Evolutionary conservation across 805 yeast species (phyloP).

Genomic region (Nakazawaea siamensis): DNA sequence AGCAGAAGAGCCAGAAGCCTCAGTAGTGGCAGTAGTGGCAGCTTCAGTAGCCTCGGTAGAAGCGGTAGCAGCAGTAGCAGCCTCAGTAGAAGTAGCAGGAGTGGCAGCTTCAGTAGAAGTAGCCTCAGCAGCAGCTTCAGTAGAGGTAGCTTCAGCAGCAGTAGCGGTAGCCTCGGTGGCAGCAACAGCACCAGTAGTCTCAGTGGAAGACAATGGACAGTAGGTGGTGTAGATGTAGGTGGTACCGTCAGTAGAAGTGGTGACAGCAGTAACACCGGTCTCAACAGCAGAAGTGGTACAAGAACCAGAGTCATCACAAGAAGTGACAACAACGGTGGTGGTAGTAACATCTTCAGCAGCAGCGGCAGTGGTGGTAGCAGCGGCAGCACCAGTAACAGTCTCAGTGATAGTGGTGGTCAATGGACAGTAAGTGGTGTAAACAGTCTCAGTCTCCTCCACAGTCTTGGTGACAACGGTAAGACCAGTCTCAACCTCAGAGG

Average conservation of each 20-base stretch:
- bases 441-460: constrained; percentile 13
- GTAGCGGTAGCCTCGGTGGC: constrained; percentile 15
- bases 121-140: constrained; percentile 6
- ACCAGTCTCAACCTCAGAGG: constrained; percentile 21
- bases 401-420: constrained; percentile 8
- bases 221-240: constrained; percentile 30
- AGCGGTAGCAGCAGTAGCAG: constrained; percentile 11
- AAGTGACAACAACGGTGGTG: constrained; percentile 5
- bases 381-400: not conserved
- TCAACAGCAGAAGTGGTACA: constrained; percentile 11
- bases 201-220: constrained; percentile 20
- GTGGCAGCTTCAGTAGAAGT: constrained; percentile 13
- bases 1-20: constrained; percentile 1
- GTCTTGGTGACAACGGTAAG: not conserved
- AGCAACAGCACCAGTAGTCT: constrained; percentile 15
- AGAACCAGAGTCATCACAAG: constrained; percentile 1
- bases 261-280: constrained; percentile 19
- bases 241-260: constrained; percentile 25
- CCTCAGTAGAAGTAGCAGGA: constrained; percentile 11
- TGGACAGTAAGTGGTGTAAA: constrained; percentile 32
- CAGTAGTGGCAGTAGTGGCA: constrained; percentile 2
- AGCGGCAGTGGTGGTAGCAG: constrained; percentile 2
- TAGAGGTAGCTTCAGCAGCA: constrained; percentile 6
- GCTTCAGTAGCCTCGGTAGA: constrained; percentile 5
- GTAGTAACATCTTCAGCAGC: constrained; percentile 15